phyloP scores from a whole-genome alignment of 768 basidiomycete species.

The Lactarius sp. region DNA sequence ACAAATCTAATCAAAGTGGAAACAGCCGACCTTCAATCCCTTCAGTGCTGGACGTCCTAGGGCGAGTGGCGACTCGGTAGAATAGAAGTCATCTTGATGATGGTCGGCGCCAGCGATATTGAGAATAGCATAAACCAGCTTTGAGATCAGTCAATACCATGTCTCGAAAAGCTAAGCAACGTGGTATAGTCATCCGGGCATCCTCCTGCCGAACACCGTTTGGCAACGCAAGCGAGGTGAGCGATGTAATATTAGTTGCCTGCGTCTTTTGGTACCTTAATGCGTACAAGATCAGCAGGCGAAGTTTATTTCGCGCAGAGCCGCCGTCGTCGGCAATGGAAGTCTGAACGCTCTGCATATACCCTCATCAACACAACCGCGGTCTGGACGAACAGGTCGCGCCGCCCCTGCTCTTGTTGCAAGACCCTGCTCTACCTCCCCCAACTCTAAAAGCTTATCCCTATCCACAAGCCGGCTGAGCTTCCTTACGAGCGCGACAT shows the following conservation, averaged over 20 bases:
- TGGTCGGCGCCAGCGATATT: conserved; percentile 95
- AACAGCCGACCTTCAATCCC: conserved; percentile 71
- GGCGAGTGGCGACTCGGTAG: conserved; percentile 89
- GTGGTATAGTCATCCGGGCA: conserved; percentile 48
- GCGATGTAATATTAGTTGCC: conserved; percentile 70
- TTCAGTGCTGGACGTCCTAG: conserved; percentile 93
- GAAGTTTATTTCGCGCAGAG: conserved; percentile 77
- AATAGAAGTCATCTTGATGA: conserved; percentile 95
- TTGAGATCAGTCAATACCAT: conserved; percentile 8
- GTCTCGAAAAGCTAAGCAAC: background rate
- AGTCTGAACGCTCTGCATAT: conserved; percentile 69
- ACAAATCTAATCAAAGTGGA: background rate
- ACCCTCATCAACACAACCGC: background rate
- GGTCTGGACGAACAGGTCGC: conserved; percentile 23
- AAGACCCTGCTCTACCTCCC: conserved; percentile 94
- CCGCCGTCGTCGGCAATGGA: conserved; percentile 64
- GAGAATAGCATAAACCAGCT: conserved; percentile 93
- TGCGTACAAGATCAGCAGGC: conserved; percentile 87
- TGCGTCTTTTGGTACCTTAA: conserved; percentile 89
- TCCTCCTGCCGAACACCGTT: conserved; percentile 78
- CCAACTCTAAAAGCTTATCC: conserved; percentile 82
- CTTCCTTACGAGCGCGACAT: conserved; percentile 68
- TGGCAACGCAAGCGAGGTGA: conserved; percentile 69
- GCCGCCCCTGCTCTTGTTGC: conserved; percentile 90
- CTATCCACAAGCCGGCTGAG: conserved; percentile 69